Evolutionary conservation across 768 basidiomycete genomes (phyloP).

Genomic region (Daedaleopsis nitida): DNA sequence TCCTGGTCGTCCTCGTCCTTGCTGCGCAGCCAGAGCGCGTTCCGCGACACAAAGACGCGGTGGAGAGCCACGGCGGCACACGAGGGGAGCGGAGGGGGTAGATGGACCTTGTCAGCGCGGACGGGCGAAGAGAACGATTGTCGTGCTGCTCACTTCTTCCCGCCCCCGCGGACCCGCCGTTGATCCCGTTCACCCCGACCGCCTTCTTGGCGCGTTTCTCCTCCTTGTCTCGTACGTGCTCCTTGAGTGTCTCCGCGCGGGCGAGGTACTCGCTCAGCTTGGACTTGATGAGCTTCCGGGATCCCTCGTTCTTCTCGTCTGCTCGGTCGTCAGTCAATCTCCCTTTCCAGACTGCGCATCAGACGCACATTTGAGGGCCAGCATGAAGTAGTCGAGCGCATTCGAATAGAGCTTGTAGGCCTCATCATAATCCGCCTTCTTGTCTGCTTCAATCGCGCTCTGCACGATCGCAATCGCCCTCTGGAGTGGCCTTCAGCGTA

Average conservation of each 20-base stretch:
- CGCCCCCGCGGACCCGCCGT: slow-evolving; percentile 39
- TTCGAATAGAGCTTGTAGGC: slow-evolving; percentile 96
- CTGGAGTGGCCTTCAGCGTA: slow-evolving; percentile 34
- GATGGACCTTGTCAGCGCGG: slow-evolving; percentile 1
- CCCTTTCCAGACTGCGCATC: not conserved
- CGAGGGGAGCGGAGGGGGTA: slow-evolving; percentile 4
- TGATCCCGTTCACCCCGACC: slow-evolving; percentile 50
- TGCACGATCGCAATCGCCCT: slow-evolving; percentile 91
- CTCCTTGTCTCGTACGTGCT: slow-evolving; percentile 65
- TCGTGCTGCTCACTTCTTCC: slow-evolving; percentile 38
- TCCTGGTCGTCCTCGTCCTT: slow-evolving; percentile 72
- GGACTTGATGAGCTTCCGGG: slow-evolving; percentile 78
- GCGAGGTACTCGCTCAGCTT: slow-evolving; percentile 93
- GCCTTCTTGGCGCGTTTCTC: slow-evolving; percentile 64
- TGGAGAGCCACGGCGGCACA: not conserved
- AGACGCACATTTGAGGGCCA: slow-evolving; percentile 85
- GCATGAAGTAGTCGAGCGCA: slow-evolving; percentile 97
- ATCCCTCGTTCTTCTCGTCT: slow-evolving; percentile 96
- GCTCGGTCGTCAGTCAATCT: slow-evolving; percentile 2
- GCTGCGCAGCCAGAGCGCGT: slow-evolving; percentile 20
- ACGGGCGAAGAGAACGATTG: not conserved
- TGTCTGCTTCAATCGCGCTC: slow-evolving; percentile 90
- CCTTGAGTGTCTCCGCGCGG: slow-evolving; percentile 90
- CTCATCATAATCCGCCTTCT: slow-evolving; percentile 89
- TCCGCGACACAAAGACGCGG: not conserved